Base-by-base conservation (phyloP, 2,329 filamentous ascomycete genomes). In the Sphaerostilbella broomeana region DNA sequence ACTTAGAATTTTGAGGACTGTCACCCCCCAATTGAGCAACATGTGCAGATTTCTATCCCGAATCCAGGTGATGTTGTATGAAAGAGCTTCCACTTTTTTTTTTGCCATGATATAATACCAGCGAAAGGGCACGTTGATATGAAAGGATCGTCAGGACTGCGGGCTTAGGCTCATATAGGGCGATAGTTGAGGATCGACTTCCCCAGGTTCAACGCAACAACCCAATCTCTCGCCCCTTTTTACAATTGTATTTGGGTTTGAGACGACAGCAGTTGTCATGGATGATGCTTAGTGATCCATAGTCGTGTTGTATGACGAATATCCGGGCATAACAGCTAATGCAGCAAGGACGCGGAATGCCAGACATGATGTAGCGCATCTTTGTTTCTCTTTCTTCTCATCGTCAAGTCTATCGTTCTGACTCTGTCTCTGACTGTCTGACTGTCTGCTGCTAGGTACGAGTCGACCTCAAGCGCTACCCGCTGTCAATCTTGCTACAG, bases 331-430 rank as follows among this genome's bases (percentile, higher is more conserved):
- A 56, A 63, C 60, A 68, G 60, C 30, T 27, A 35, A 21, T 44
- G 42, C 38, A 41, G 41, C 34, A 44, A 34, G 29, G 29, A 42
- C 25, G 42, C 34, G 22, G 42, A 21, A 22, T 44, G 42, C 42
- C 42, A 44, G 38, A 35, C 33, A 44, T 33, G 28, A 18, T 61
- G 62, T 62, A 65, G 65, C 64, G 65, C 62, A 62, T 61, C 21
- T 39, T 35, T 62, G 59, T 58, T 61, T 47, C 38, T 40, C 29
- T 33, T 38, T 36, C 35, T 44, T 45, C 40, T 35, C 46, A 65
- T 60, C 67, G 62, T 69, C 81, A 76, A 82, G 80, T n/a, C 81
- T 84, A 85, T 79, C 79, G 75, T 79, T 74, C 77, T 77, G 77
- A 55, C 56, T 62, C 49, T 60, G 49, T 57, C 47, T 47, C 47